These are phyloP conservation scores for Apiotrichum mycotoxinovorans DNA, from an alignment of 1,284 basidiomycete genomes.

Conservation along the genomic window DNA sequence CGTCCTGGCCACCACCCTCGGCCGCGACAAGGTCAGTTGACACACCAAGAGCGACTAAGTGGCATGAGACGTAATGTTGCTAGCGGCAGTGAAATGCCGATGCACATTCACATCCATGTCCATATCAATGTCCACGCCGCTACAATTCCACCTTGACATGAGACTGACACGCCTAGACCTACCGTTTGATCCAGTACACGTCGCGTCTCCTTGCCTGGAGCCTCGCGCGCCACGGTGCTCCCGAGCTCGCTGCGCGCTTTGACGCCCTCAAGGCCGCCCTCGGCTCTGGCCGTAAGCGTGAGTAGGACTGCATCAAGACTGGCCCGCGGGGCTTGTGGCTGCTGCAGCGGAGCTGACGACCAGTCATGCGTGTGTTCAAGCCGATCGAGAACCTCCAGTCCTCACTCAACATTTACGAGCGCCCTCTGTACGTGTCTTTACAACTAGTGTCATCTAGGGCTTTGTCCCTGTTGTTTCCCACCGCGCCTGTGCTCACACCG, in stretches of 20 bases:
- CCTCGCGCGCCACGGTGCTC: constrained; percentile 61
- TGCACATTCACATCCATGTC: no score
- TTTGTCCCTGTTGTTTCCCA: background rate
- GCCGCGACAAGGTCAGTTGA: constrained; percentile 74
- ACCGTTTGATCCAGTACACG: constrained; percentile 88
- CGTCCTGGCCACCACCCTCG: constrained; percentile 73
- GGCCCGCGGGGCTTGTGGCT: background rate
- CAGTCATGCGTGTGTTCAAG: constrained; percentile 90
- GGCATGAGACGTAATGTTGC: no score
- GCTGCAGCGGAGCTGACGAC: background rate
- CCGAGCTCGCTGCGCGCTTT: constrained; percentile 66
- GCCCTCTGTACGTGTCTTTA: constrained; percentile 44
- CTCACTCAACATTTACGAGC: constrained; percentile 70
- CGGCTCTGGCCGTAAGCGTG: constrained; percentile 72
- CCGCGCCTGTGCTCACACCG: constrained; percentile 4
- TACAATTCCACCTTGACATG: background rate
- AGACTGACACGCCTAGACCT: constrained; percentile 57
- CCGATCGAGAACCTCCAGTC: constrained; percentile 92
- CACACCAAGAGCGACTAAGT: background rate
- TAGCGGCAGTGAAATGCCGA: no score
- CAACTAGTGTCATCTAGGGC: background rate
- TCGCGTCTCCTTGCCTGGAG: constrained; percentile 87
- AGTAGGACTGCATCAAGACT: constrained; percentile 31
- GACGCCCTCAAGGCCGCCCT: constrained; percentile 75
- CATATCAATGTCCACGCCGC: background rate